Base-by-base conservation (phyloP, 2,329 filamentous ascomycete species). In the Aspergillus awamori region DNA sequence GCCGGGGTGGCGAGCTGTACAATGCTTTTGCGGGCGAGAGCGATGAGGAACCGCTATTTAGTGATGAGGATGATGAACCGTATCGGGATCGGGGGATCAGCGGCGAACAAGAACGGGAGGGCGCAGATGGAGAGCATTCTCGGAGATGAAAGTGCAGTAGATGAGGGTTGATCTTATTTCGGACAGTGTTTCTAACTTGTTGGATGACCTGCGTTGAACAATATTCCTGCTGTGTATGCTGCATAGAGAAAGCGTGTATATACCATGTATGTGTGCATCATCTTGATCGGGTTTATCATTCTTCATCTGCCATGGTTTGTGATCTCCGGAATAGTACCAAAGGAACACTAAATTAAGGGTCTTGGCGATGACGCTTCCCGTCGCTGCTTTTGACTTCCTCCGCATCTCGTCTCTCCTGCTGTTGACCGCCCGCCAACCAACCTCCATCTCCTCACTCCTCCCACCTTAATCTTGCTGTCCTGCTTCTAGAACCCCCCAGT, bases 11-110 rank as follows among this genome's bases (percentile, higher is more conserved):
- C 28, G 94, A 98, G 80, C 80, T 99, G 48, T 99, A 99, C 75
- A 95, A 99, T 81, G 95, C 95, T 4, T 99, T 99, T 82, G 95
- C 95, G 0, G 93, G 92, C 15, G 94, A 93, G 56, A 94, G 94
- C 60, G 93, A 95, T 60, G 90, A 92, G 58, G 88, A 90, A 61
- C 70, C 67, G 36, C 52, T 86, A 43, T 79, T 86, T 63, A 82
- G 79, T 65, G 78, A 77, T 41, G 75, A 74, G 3, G 80, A 79
- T 30, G 74, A 74, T 41, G 74, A 69, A n/a, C 70, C 73, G 3
- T 78, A 78, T 58, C 70, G 63, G 52, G 75, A 78, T 60, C 70
- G 68, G 30, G 43, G 65, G 38, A 64, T 59, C 28, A 70, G 71
- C 57, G 67, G 66, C 26, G 67, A 70, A 53, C 65, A 62, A n/a